Evolutionary conservation across 805 yeast species (phyloP).

Genomic region (Monosporozyma unispora): DNA sequence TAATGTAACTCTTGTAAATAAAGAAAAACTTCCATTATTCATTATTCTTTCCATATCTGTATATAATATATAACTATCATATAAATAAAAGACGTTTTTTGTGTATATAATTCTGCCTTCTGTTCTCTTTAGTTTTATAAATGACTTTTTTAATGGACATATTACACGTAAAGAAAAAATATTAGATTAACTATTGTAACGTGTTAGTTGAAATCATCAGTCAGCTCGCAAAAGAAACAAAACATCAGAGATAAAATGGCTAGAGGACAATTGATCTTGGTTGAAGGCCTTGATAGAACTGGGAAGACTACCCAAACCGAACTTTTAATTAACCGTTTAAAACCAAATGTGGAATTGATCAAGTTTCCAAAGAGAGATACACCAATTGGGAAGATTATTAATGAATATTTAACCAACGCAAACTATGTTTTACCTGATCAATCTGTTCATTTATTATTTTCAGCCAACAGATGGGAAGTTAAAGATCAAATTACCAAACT

Average conservation of each 20-base stretch:
- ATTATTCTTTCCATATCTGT: constrained; percentile 1
- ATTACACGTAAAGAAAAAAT: not conserved
- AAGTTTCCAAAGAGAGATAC: constrained; percentile 90
- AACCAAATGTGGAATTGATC: constrained; percentile 37
- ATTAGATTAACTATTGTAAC: too few species aligned
- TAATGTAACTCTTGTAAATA: not conserved
- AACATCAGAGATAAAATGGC: constrained; percentile 4
- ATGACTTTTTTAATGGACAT: too few species aligned
- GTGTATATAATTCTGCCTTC: not conserved
- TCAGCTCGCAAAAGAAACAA: not conserved
- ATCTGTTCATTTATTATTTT: constrained; percentile 76
- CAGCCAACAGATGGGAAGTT: constrained; percentile 93
- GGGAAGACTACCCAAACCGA: constrained; percentile 85
- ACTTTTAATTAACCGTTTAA: constrained; percentile 29
- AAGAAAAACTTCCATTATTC: not conserved
- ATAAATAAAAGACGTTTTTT: not conserved
- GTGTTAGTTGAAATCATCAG: not conserved
- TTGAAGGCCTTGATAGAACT: constrained; percentile 92
- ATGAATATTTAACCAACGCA: constrained; percentile 54
- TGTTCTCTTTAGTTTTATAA: not conserved
- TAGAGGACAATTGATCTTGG: constrained; percentile 66
- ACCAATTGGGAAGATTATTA: constrained; percentile 67
- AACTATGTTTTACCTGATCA: constrained; percentile 54
- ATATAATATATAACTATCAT: constrained; percentile 1
- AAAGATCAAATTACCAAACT: constrained; percentile 40